Evolutionary conservation across 352 stramenopile genomes (phyloP).

Genomic region (Phytophthora kernoviae): DNA sequence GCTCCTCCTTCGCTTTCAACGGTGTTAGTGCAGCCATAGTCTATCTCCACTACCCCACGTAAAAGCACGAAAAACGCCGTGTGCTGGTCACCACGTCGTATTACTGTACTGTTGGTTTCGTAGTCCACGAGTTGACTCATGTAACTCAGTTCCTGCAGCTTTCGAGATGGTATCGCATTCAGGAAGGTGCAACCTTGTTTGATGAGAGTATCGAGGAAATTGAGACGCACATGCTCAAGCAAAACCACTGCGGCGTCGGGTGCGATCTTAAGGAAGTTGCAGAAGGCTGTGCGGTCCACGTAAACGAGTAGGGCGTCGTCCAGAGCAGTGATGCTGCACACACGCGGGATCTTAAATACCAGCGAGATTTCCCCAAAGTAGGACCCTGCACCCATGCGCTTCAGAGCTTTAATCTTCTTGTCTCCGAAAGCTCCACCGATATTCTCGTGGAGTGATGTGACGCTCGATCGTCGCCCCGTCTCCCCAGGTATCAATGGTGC

Average conservation of each 20-base stretch:
- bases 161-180: constrained; percentile 55
- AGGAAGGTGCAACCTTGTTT: constrained; percentile 64
- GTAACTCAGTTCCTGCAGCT: constrained; percentile 59
- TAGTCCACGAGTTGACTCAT: constrained; percentile 60
- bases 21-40: constrained; percentile 27
- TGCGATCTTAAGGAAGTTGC: constrained; percentile 75
- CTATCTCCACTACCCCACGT: constrained; percentile 41
- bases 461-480: constrained; percentile 13
- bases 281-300: constrained; percentile 69
- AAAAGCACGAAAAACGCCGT: constrained; percentile 56
- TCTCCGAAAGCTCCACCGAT: constrained; percentile 11
- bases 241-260: constrained; percentile 54
- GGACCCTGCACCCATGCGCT: constrained; percentile 51
- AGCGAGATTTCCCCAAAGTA: constrained; percentile 84
- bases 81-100: constrained; percentile 30
- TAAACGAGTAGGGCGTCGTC: constrained; percentile 70
- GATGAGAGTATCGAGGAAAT: constrained; percentile 64
- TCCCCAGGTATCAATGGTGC: constrained; percentile 8
- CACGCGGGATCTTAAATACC: constrained; percentile 69
- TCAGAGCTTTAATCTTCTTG: constrained; percentile 57
- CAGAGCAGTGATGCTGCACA: constrained; percentile 66
- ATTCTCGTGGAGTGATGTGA: constrained; percentile 19
- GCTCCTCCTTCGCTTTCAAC: constrained; percentile 9
- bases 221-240: constrained; percentile 66
- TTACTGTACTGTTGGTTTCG: constrained; percentile 31